Conservation (phyloP, 352 stramenopile genomes). For the Phytophthora kernoviae region DNA sequence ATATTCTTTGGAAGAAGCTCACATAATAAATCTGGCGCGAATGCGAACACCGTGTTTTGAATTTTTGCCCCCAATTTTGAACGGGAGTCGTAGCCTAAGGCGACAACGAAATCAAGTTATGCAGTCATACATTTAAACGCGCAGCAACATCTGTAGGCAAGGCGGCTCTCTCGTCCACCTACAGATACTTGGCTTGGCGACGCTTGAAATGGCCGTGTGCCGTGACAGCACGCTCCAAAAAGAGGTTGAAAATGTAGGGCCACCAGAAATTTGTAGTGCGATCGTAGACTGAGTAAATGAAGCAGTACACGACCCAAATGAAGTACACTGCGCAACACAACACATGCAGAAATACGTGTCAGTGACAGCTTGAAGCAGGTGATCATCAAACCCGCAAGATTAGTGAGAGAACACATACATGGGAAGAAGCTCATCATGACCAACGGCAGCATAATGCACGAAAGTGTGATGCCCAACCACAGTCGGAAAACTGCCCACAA, state of each 20-base stretch:
- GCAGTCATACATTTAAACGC: constrained; percentile 5
- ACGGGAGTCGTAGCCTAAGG: constrained; percentile 9
- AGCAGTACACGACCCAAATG: constrained; percentile 82
- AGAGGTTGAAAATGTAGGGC: constrained; percentile 85
- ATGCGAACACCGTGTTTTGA: constrained; percentile 26
- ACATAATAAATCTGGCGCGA: constrained; percentile 28
- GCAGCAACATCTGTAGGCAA: not conserved
- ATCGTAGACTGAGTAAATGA: constrained; percentile 84
- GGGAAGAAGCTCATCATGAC: constrained; percentile 84
- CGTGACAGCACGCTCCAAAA: constrained; percentile 65
- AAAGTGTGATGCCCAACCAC: constrained; percentile 71
- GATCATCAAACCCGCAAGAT: too few species aligned
- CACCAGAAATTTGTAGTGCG: constrained; percentile 87
- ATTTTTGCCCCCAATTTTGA: constrained; percentile 11
- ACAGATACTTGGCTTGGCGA: constrained; percentile 34
- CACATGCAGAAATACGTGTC: not conserved
- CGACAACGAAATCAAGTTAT: constrained; percentile 21
- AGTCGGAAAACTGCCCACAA: constrained; percentile 68
- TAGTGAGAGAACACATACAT: constrained; percentile 42
- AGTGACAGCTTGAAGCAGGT: constrained; percentile 2
- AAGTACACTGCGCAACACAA: constrained; percentile 64
- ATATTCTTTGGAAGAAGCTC: not conserved
- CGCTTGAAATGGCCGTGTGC: constrained; percentile 60
- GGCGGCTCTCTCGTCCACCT: constrained; percentile 11
- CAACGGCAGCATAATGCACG: constrained; percentile 68